Evolutionary conservation across 768 basidiomycete species (phyloP).

Genomic region (Termitomyces sp.): DNA sequence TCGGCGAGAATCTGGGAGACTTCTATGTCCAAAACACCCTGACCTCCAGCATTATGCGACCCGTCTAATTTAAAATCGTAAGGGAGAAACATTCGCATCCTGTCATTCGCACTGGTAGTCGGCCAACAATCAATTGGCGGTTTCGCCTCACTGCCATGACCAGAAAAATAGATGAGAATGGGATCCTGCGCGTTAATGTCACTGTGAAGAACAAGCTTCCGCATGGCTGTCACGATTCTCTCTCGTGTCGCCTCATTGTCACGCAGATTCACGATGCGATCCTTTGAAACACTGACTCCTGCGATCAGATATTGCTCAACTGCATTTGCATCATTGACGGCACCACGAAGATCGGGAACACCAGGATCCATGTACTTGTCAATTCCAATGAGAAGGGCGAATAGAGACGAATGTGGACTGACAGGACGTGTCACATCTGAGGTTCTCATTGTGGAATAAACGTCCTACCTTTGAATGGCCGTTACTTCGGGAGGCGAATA

Average conservation of each 20-base stretch:
- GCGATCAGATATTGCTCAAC: neutral
- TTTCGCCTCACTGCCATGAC: neutral
- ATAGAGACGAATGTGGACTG: too few species aligned
- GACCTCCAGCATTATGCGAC: neutral
- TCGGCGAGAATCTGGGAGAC: neutral
- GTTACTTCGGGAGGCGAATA: too few species aligned
- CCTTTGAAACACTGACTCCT: neutral
- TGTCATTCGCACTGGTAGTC: neutral
- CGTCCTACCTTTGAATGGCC: too few species aligned
- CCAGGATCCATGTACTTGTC: neutral
- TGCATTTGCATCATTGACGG: slow-evolving; percentile 3
- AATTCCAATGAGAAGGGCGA: slow-evolving; percentile 3
- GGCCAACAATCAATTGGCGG: neutral
- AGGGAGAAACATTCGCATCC: slow-evolving; percentile 6
- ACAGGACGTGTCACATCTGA: too few species aligned
- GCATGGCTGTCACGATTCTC: neutral
- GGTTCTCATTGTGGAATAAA: too few species aligned
- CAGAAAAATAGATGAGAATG: slow-evolving; percentile 10
- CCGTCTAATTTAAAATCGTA: neutral
- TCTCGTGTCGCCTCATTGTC: slow-evolving; percentile 1
- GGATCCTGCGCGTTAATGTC: neutral
- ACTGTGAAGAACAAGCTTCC: neutral
- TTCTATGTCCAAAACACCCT: slow-evolving; percentile 3
- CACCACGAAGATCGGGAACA: neutral
- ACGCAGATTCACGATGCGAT: neutral